These are phyloP conservation scores for Neophaeococcomyces mojaviensis DNA, from an alignment of 2,329 filamentous ascomycete genomes.

Conservation along the genomic window DNA sequence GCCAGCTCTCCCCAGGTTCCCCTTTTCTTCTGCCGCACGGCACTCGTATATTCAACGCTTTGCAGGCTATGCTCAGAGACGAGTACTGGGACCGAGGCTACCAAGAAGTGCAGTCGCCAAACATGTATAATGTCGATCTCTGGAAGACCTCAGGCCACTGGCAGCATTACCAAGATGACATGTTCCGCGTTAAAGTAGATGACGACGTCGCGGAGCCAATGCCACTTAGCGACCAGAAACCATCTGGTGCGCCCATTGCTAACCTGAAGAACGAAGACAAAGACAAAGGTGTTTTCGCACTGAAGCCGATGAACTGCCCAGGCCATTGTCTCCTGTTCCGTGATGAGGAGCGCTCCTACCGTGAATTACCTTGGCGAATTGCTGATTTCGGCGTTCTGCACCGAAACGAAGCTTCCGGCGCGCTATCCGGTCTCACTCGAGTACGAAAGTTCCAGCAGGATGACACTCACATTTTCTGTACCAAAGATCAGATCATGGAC, in stretches of 20 bases:
- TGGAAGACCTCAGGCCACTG: constrained; percentile 97
- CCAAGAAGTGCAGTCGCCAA: constrained; percentile 89
- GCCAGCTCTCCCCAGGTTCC: constrained; percentile 85
- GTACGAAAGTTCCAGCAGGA: constrained; percentile 94
- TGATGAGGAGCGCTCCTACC: constrained; percentile 75
- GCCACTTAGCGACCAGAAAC: constrained; percentile 19
- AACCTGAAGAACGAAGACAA: constrained; percentile 29
- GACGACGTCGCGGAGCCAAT: constrained; percentile 21
- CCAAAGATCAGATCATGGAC: constrained; percentile 63
- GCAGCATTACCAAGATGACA: constrained; percentile 89
- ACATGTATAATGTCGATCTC: constrained; percentile 87
- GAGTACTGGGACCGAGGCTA: constrained; percentile 94
- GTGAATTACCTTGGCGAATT: constrained; percentile 82
- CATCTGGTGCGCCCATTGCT: constrained; percentile 14
- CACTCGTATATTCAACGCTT: constrained; percentile 83
- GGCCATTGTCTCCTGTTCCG: constrained; percentile 85
- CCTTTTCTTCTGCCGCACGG: constrained; percentile 90
- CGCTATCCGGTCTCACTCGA: constrained; percentile 80
- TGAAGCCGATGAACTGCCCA: constrained; percentile 99
- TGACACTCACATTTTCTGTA: constrained; percentile 93
- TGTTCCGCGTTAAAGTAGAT: constrained; percentile 67
- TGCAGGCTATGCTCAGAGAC: constrained; percentile 70
- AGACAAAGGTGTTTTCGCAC: constrained; percentile 75
- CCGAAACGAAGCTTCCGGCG: constrained; percentile 89
- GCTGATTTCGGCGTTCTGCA: constrained; percentile 95